Evolutionary conservation across 306 rosid genomes (phyloP).

Genomic region (Trifolium dubium): DNA sequence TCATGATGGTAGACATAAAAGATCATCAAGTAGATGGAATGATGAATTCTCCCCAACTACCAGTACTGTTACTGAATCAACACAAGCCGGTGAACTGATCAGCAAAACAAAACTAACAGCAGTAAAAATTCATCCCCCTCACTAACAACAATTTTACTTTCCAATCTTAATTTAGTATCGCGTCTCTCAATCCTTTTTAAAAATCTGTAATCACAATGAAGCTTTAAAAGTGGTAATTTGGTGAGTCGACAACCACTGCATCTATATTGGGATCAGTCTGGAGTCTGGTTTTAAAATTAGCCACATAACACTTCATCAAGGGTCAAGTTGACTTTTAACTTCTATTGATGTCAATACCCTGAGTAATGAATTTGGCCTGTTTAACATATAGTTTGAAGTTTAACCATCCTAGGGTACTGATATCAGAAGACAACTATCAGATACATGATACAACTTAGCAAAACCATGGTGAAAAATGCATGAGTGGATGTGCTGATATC

Average conservation of each 20-base stretch:
- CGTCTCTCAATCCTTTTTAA: slow-evolving; percentile 7
- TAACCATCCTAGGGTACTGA: slow-evolving; percentile 17
- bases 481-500: background rate
- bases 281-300: slow-evolving; percentile 33
- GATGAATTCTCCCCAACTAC: slow-evolving; percentile 82
- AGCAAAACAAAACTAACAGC: slow-evolving; percentile 61
- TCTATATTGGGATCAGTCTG: slow-evolving; percentile 1
- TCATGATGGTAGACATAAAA: slow-evolving; percentile 70
- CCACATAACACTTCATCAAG: background rate
- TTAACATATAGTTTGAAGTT: slow-evolving; percentile 1
- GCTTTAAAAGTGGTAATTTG: background rate
- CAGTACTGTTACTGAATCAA: slow-evolving; percentile 81
- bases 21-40: slow-evolving; percentile 85
- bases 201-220: background rate
- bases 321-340: slow-evolving; percentile 1
- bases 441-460: slow-evolving; percentile 14
- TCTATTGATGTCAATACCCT: slow-evolving; percentile 27
- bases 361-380: slow-evolving; percentile 3
- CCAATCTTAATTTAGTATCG: slow-evolving; percentile 9
- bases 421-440: background rate
- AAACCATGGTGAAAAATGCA: slow-evolving; percentile 14
- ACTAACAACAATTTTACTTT: slow-evolving; percentile 15
- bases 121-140: slow-evolving; percentile 43
- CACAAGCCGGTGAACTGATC: slow-evolving; percentile 83
- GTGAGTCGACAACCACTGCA: slow-evolving; percentile 26